A percentile compares a stretch with the other conserved stretches of the same genome.
Conservation (phyloP, 352 stramenopile species). For the Phytophthora uliginosa region DNA sequence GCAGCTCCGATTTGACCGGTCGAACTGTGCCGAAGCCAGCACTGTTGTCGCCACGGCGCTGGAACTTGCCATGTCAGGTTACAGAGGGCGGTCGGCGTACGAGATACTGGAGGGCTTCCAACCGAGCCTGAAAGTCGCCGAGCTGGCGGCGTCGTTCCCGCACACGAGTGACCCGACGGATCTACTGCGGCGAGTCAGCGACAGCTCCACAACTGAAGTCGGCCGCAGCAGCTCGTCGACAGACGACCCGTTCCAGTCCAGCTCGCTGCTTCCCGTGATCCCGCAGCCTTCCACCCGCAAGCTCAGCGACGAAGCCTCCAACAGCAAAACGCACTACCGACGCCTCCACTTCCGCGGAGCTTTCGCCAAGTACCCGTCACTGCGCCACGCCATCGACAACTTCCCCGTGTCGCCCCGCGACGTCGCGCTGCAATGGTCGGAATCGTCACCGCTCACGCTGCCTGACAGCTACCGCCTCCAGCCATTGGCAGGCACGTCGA, state of each 20-base stretch:
- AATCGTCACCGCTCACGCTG: constrained; percentile 29
- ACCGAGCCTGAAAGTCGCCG: constrained; percentile 66
- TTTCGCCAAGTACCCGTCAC: constrained; percentile 38
- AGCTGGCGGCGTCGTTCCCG: constrained; percentile 61
- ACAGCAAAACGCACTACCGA: constrained; percentile 46
- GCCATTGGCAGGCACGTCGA: constrained; percentile 25
- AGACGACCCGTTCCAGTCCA: constrained; percentile 32
- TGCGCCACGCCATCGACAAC: constrained; percentile 41
- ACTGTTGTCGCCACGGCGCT: constrained; percentile 62
- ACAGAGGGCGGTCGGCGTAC: constrained; percentile 45
- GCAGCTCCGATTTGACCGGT: constrained; percentile 38
- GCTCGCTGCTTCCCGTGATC: constrained; percentile 56
- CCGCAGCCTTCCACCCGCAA: constrained; percentile 14
- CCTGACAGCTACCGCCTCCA: constrained; percentile 33
- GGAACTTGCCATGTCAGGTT: constrained; percentile 56
- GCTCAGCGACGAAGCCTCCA: neutral
- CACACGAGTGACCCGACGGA: constrained; percentile 36
- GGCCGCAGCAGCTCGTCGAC: constrained; percentile 1
- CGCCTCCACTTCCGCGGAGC: constrained; percentile 60
- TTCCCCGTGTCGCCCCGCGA: constrained; percentile 35
- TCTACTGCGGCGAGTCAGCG: constrained; percentile 39
- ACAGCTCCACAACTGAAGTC: constrained; percentile 30
- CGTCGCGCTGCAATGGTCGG: constrained; percentile 55
- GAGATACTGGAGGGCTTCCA: constrained; percentile 58
- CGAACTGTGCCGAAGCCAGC: constrained; percentile 39